These are phyloP conservation scores for Huntiella abstrusa DNA, from an alignment of 2,329 filamentous ascomycete genomes.

Conservation along the genomic window DNA sequence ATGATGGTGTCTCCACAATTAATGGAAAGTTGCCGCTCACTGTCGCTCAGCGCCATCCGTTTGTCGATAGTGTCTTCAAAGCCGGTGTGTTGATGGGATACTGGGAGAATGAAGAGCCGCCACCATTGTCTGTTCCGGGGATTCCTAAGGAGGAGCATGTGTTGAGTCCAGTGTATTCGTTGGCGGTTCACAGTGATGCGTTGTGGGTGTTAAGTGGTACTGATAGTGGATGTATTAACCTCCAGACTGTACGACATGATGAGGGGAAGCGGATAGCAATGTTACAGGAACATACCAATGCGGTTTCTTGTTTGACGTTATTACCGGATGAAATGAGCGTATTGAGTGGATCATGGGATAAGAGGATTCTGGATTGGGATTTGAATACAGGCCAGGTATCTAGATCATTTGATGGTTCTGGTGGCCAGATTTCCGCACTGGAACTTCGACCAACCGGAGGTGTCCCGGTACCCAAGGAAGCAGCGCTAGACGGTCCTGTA, in stretches of 20 bases:
- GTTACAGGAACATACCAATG: slow-evolving; percentile 69
- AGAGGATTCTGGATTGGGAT: slow-evolving; percentile 86
- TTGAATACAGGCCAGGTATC: slow-evolving; percentile 65
- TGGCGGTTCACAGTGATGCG: slow-evolving; percentile 77
- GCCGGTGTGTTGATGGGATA: slow-evolving; percentile 88
- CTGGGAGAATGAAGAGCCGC: slow-evolving; percentile 89
- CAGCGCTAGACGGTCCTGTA: slow-evolving; percentile 15
- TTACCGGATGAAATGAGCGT: slow-evolving; percentile 73
- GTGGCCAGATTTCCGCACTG: slow-evolving; percentile 71
- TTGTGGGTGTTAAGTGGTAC: slow-evolving; percentile 83
- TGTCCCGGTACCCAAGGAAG: slow-evolving; percentile 56
- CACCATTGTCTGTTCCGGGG: slow-evolving; percentile 18
- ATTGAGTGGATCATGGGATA: slow-evolving; percentile 91
- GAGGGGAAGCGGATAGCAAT: slow-evolving; percentile 78
- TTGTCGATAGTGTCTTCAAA: slow-evolving; percentile 93
- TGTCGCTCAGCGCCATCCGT: slow-evolving; percentile 87
- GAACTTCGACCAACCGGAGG: slow-evolving; percentile 66
- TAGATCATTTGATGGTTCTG: slow-evolving; percentile 57
- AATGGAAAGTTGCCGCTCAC: slow-evolving; percentile 89
- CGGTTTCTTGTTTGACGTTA: slow-evolving; percentile 71
- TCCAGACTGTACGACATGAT: slow-evolving; percentile 84
- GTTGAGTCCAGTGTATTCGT: slow-evolving; percentile 81
- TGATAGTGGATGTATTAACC: slow-evolving; percentile 78
- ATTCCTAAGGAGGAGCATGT: slow-evolving; percentile 37
- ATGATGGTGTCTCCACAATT: slow-evolving; percentile 85